Conservation (phyloP, 495 filamentous ascomycete genomes). For the Achaetomiella virescens region DNA sequence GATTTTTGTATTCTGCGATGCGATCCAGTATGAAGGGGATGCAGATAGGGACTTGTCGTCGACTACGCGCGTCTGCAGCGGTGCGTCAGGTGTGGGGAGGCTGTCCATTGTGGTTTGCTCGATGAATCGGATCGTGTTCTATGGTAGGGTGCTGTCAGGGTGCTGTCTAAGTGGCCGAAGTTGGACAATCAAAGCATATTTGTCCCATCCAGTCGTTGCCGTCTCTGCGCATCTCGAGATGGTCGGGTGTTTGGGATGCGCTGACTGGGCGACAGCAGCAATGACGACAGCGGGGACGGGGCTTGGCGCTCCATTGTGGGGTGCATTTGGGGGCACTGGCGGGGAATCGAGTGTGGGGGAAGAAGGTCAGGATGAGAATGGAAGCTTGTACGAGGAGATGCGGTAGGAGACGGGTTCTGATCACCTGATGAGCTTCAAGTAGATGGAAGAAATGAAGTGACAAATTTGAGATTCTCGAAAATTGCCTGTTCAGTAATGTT, state of each 20-base stretch:
- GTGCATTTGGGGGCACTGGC: background rate
- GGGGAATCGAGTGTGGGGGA: background rate
- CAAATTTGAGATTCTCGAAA: too few species aligned
- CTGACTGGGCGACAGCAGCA: background rate
- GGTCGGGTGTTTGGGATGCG: too few species aligned
- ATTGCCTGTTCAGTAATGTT: too few species aligned
- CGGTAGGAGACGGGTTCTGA: too few species aligned
- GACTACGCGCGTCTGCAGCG: conserved; percentile 40
- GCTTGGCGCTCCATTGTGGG: background rate
- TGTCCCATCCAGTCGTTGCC: background rate
- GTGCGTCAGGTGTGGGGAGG: conserved; percentile 18
- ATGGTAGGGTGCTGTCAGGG: background rate
- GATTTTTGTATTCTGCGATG: conserved; percentile 46
- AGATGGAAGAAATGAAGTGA: too few species aligned
- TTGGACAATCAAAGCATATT: conserved; percentile 1
- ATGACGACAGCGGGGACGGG: conserved; percentile 2
- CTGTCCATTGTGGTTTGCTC: background rate
- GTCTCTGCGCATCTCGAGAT: background rate
- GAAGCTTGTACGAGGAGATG: too few species aligned
- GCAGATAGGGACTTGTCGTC: conserved; percentile 85
- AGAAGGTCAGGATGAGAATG: too few species aligned
- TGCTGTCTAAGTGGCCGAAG: background rate
- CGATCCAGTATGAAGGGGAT: conserved; percentile 75
- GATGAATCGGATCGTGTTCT: too few species aligned
- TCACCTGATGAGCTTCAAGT: too few species aligned